These are phyloP conservation scores for Scedosporium boydii DNA, from an alignment of 2,329 filamentous ascomycete genomes.

Conservation along the genomic window DNA sequence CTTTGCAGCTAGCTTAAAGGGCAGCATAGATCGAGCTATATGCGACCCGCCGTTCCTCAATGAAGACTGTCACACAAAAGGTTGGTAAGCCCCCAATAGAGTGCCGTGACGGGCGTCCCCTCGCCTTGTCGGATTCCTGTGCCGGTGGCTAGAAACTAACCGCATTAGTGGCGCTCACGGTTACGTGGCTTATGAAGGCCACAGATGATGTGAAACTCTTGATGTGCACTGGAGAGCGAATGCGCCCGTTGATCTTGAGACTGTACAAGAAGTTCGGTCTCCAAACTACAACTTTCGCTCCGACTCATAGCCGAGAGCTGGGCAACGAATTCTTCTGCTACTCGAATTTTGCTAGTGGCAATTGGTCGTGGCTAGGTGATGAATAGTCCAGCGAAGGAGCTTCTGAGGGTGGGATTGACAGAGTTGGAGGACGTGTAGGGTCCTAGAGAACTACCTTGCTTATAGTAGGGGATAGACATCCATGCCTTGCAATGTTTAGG, in stretches of 20 bases:
- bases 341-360: constrained; percentile 61
- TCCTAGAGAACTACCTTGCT: no score
- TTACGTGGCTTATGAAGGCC: constrained; percentile 58
- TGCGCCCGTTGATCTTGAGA: constrained; percentile 54
- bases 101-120: neutral
- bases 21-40: constrained; percentile 58
- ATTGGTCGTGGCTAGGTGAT: constrained; percentile 33
- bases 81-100: constrained; percentile 26
- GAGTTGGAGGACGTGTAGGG: no score
- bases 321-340: constrained; percentile 79
- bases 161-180: constrained; percentile 56
- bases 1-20: constrained; percentile 45
- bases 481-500: no score
- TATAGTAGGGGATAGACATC: no score
- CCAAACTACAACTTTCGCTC: constrained; percentile 57
- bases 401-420: no score
- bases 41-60: constrained; percentile 73
- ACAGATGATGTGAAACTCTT: constrained; percentile 36
- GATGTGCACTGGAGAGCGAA: constrained; percentile 68
- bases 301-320: constrained; percentile 59
- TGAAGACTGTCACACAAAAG: constrained; percentile 72
- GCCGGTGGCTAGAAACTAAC: neutral
- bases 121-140: neutral
- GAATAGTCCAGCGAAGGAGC: neutral
- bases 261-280: constrained; percentile 58